Percentiles rank a stretch among this genome's conserved stretches.
Evolutionary conservation across 257 asterid genomes (phyloP).

Genomic region (Oldenlandia corymbosa): DNA sequence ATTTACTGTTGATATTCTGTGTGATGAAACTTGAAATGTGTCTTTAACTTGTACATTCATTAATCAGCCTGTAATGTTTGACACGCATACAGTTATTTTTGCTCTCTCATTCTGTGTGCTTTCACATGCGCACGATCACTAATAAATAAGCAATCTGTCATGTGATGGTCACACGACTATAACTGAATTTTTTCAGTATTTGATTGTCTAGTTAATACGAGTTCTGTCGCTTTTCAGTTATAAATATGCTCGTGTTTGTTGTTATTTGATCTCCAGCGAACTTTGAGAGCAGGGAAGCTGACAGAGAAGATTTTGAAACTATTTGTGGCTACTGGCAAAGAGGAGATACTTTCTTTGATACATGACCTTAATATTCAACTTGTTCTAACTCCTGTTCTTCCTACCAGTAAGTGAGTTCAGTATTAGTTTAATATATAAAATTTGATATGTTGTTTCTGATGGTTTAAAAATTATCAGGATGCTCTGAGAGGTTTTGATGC

Average conservation of each 20-base stretch:
- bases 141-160: too few species aligned
- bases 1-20: not conserved
- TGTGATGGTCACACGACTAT: too few species aligned
- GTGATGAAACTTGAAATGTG: not conserved
- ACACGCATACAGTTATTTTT: not conserved
- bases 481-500: conserved; percentile 63
- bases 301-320: conserved; percentile 81
- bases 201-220: not conserved
- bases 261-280: conserved; percentile 46
- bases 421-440: not conserved
- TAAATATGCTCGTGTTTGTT: not conserved
- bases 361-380: conserved; percentile 64
- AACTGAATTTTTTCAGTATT: too few species aligned
- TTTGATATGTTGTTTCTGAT: conserved; percentile 18
- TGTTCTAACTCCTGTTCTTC: conserved; percentile 39
- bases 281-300: conserved; percentile 84
- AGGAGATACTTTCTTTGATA: conserved; percentile 66
- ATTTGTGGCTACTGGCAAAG: conserved; percentile 79
- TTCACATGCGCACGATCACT: not conserved
- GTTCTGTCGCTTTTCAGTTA: not conserved
- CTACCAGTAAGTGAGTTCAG: conserved; percentile 34
- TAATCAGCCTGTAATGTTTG: not conserved
- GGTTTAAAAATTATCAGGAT: conserved; percentile 45
- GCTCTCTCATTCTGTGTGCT: not conserved
- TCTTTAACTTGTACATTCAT: not conserved